Evolutionary conservation across 257 asterid genomes (phyloP).

Genomic region (Solanum pennellii): DNA sequence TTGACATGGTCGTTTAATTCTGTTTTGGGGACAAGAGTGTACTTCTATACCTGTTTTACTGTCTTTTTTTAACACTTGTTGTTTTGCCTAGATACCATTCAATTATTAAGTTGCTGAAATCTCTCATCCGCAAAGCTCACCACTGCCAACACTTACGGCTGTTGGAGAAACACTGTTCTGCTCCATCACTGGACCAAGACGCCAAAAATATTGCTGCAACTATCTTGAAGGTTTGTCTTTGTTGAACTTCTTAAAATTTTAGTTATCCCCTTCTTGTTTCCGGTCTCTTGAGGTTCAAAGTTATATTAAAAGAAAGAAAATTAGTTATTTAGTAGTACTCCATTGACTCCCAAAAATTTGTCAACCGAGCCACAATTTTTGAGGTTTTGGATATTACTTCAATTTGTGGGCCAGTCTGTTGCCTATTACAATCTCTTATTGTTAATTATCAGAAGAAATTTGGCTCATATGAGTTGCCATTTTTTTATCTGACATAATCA

Average conservation of each 20-base stretch:
- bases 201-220: constrained; percentile 8
- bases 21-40: not conserved
- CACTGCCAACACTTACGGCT: constrained; percentile 47
- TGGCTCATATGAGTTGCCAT: not conserved
- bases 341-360: not conserved
- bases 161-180: constrained; percentile 72
- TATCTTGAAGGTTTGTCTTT: constrained; percentile 35
- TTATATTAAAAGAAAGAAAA: not conserved
- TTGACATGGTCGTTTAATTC: not conserved
- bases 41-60: not conserved
- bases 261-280: not conserved
- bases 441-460: not conserved
- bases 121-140: constrained; percentile 41
- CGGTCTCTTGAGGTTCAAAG: not conserved
- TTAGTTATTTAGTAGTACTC: not conserved
- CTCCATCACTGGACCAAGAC: constrained; percentile 21
- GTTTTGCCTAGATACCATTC: constrained; percentile 52
- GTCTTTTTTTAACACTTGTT: constrained; percentile 1
- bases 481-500: not conserved
- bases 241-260: not conserved
- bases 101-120: constrained; percentile 48
- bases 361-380: not conserved
- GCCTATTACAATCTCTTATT: not conserved
- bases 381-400: not conserved
- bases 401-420: not conserved